Percentiles rank a stretch among this genome's conserved stretches.
Evolutionary conservation across 306 rosid species (phyloP).

Genomic region (Cicer yamashitae): DNA sequence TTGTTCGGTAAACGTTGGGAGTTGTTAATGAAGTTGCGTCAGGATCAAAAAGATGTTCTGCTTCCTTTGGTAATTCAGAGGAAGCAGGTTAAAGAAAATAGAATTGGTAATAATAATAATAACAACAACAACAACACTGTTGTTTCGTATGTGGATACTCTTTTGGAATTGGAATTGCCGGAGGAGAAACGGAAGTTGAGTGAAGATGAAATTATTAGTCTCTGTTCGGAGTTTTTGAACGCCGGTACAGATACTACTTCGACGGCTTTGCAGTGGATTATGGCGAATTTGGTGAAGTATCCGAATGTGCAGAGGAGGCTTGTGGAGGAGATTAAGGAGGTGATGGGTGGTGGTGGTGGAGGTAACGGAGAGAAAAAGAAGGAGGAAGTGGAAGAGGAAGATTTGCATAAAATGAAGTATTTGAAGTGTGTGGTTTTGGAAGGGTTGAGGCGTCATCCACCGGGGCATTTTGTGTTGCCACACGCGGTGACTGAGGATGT

Average conservation of each 20-base stretch:
- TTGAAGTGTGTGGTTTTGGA: constrained; percentile 53
- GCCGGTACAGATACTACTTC: constrained; percentile 52
- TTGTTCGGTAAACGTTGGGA: constrained; percentile 34
- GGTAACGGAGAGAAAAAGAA: neutral
- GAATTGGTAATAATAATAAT: too few species aligned
- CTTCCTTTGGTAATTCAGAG: constrained; percentile 29
- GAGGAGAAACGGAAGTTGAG: constrained; percentile 45
- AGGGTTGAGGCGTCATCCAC: constrained; percentile 56
- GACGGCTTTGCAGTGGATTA: constrained; percentile 53
- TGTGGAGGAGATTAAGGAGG: constrained; percentile 33
- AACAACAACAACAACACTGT: neutral
- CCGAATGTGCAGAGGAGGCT: constrained; percentile 42
- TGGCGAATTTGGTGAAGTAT: constrained; percentile 60
- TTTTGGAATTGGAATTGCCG: constrained; percentile 46
- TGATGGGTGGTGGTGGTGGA: neutral
- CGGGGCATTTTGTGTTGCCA: constrained; percentile 48
- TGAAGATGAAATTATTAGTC: constrained; percentile 27
- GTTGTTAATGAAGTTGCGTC: neutral
- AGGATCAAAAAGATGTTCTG: neutral
- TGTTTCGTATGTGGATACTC: constrained; percentile 48
- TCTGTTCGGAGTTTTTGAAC: constrained; percentile 47
- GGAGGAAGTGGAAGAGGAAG: constrained; percentile 52
- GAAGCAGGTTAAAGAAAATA: neutral
- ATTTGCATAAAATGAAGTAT: constrained; percentile 39
- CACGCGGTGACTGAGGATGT: constrained; percentile 46